Conservation (phyloP, 352 stramenopile genomes). For the Phytopythium chamaehyphon region DNA sequence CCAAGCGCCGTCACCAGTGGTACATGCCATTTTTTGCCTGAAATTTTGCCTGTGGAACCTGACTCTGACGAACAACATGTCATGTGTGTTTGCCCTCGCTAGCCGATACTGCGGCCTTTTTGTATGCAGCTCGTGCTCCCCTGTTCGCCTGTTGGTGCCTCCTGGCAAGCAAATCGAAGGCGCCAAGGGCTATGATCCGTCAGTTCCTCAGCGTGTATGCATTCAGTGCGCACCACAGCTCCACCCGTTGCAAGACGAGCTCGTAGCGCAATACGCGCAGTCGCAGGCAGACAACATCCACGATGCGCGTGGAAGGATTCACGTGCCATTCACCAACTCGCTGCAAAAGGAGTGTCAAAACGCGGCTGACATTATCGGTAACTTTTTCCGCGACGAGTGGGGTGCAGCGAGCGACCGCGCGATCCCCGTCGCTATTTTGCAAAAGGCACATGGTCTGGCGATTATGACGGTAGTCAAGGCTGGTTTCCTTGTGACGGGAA, state of each 20-base stretch:
- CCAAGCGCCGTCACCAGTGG: constrained; percentile 57
- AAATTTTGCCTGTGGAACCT: neutral
- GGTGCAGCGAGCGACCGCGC: constrained; percentile 34
- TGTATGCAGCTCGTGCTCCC: constrained; percentile 54
- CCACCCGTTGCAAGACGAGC: constrained; percentile 42
- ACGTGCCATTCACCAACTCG: constrained; percentile 38
- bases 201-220: constrained; percentile 47
- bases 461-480: constrained; percentile 52
- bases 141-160: constrained; percentile 41
- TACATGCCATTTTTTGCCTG: constrained; percentile 5
- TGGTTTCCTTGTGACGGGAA: constrained; percentile 55
- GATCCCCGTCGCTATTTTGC: constrained; percentile 45
- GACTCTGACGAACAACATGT: neutral
- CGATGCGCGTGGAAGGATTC: constrained; percentile 25
- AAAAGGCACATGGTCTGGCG: constrained; percentile 48
- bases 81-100: constrained; percentile 1
- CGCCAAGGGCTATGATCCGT: constrained; percentile 46
- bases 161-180: constrained; percentile 34
- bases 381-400: constrained; percentile 61
- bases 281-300: constrained; percentile 37
- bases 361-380: constrained; percentile 56
- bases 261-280: constrained; percentile 34
- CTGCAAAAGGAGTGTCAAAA: constrained; percentile 56
- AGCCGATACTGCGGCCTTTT: constrained; percentile 34
- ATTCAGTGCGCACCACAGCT: constrained; percentile 49